Base-by-base conservation (phyloP, 306 rosid genomes). In the Adenanthera pavonina region DNA sequence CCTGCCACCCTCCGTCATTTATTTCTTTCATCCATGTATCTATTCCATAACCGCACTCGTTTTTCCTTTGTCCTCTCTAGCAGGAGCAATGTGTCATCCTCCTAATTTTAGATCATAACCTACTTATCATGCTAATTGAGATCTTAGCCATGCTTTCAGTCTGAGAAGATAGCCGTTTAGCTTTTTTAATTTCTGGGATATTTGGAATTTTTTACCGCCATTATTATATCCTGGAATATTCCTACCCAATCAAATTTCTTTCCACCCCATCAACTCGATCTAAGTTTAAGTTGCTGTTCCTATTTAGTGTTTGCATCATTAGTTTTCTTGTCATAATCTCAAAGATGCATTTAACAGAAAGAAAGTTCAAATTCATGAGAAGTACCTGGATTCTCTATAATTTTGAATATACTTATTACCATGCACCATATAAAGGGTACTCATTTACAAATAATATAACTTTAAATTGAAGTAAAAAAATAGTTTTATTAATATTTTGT, bases 1-100 rank as follows among this genome's bases (percentile, higher is more conserved):
- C 70, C 72, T 65, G 44, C 82, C 81, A 41, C 53, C 72, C 71
- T 30, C 54, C 30, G 51, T 61, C 84, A 84, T 84, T 87, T 78
- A 87, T 80, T 86, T 86, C 84, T 52, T 6, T 69, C 38, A 64
- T 82, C 51, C 65, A 20, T 10, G 36, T 59, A 59, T 59, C 30
- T 34, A 57, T 61, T 56, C 66, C 69, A 47, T 53, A 11, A 48
- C 72, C 67, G n/a, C 36, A 4, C 66, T 36, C 49, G 12, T 46
- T 53, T 80, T 59, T 59, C 36, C 44, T 48, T 13, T 80, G 61
- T 76, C 72, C 47, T 76, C 53, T 19, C 30, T 57, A 8, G 38
- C 17, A 2, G 34, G 30, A 51, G 46, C 6, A 19, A 15, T 19
- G 7, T 36, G 30, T 13, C 25, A 25, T 72, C 61, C 33, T 72